These are phyloP conservation scores for Diplodia corticola DNA, from an alignment of 2,329 filamentous ascomycete species.

Conservation along the genomic window DNA sequence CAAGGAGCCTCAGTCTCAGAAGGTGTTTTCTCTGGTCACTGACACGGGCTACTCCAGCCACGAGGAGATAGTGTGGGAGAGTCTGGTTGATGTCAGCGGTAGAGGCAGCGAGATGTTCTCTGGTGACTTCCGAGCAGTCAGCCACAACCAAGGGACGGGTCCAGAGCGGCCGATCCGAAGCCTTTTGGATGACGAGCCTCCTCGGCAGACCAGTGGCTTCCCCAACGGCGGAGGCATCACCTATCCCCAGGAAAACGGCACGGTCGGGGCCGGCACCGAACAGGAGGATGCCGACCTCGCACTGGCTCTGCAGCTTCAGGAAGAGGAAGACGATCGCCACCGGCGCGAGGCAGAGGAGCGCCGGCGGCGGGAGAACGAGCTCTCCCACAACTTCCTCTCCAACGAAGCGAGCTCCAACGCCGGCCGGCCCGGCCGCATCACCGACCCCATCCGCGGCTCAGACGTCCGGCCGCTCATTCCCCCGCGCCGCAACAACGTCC, in stretches of 20 bases:
- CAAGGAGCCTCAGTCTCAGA: slow-evolving; percentile 74
- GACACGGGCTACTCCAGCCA: slow-evolving; percentile 87
- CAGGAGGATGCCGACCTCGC: slow-evolving; percentile 83
- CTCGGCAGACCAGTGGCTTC: slow-evolving; percentile 19
- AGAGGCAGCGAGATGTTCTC: slow-evolving; percentile 80
- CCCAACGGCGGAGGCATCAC: slow-evolving; percentile 17
- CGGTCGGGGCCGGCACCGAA: slow-evolving; percentile 47
- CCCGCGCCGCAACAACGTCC: slow-evolving; percentile 41
- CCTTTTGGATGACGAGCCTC: slow-evolving; percentile 37
- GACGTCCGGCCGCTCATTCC: slow-evolving; percentile 48
- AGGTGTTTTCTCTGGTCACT: slow-evolving; percentile 82
- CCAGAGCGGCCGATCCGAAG: slow-evolving; percentile 33
- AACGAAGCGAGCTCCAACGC: slow-evolving; percentile 23
- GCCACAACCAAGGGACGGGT: slow-evolving; percentile 48
- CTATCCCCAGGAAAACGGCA: slow-evolving; percentile 25
- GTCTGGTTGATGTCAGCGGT: slow-evolving; percentile 82
- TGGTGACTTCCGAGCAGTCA: slow-evolving; percentile 86
- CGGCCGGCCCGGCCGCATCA: slow-evolving; percentile 30
- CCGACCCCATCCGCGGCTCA: slow-evolving; percentile 32
- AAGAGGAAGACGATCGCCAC: slow-evolving; percentile 84
- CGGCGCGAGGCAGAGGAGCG: slow-evolving; percentile 60
- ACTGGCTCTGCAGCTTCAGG: slow-evolving; percentile 86
- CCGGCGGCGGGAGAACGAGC: slow-evolving; percentile 63
- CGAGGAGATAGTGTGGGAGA: slow-evolving; percentile 95
- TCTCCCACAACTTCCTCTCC: slow-evolving; percentile 71